A percentile compares a stretch with the other conserved stretches of the same genome.
Conservation (phyloP, 2,329 filamentous ascomycete species). For the Monosporascus sp. region DNA sequence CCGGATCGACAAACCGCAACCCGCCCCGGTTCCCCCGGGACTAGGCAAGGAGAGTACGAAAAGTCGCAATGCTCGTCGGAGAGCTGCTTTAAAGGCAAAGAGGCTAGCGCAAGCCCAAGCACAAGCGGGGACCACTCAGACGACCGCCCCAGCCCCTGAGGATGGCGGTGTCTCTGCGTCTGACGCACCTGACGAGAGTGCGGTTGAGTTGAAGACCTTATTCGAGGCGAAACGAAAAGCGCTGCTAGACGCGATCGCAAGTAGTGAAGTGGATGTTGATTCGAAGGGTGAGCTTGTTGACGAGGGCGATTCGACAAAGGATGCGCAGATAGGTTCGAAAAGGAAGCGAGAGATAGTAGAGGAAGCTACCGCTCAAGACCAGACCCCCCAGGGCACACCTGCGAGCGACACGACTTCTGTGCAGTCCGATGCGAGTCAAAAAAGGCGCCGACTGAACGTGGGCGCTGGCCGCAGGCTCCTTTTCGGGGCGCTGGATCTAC, state of each 20-base stretch:
- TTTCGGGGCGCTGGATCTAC: conserved; percentile 67
- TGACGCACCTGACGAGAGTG: background rate
- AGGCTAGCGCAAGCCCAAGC: conserved; percentile 14
- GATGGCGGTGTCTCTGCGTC: background rate
- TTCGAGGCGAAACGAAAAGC: conserved; percentile 46
- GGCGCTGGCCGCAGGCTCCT: conserved; percentile 62
- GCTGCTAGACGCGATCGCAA: conserved; percentile 44
- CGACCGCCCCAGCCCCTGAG: background rate
- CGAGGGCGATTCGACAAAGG: conserved; percentile 1
- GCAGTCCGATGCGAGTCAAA: conserved; percentile 18
- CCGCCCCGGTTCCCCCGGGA: conserved; percentile 24
- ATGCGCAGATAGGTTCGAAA: conserved; percentile 10
- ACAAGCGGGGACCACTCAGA: background rate
- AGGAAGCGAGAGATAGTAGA: conserved; percentile 16
- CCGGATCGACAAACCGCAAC: background rate
- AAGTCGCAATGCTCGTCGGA: conserved; percentile 47
- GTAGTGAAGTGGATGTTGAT: conserved; percentile 46
- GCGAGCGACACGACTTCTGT: conserved; percentile 3
- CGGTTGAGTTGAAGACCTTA: conserved; percentile 30
- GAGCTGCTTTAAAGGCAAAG: conserved; percentile 30
- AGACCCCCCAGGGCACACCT: conserved; percentile 2
- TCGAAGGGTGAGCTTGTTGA: conserved; percentile 7
- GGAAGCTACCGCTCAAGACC: background rate
- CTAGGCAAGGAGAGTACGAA: conserved; percentile 39
- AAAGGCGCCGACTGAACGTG: conserved; percentile 37